These are phyloP conservation scores for Plasmodium berghei DNA, from an alignment of 169 alveolate species.

Conservation along the genomic window DNA sequence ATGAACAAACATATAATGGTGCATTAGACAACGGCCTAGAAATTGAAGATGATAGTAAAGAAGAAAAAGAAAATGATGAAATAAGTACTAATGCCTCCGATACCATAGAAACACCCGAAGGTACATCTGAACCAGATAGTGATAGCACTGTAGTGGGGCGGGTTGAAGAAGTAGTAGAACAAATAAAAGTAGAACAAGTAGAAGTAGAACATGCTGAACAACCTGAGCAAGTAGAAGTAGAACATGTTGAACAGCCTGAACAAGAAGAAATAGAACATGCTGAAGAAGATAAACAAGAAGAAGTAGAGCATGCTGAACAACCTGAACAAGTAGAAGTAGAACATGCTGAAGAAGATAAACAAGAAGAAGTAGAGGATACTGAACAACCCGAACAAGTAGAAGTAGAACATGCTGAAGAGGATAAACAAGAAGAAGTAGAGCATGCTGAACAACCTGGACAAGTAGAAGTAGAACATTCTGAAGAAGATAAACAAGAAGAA, in stretches of 20 bases:
- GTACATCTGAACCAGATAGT: no score
- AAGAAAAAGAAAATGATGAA: neutral
- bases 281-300: no score
- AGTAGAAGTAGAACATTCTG: neutral
- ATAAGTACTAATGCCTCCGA: neutral
- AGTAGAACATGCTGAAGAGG: neutral
- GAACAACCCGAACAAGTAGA: neutral
- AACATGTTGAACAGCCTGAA: neutral
- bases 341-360: no score
- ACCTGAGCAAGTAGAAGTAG: neutral
- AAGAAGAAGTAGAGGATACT: neutral
- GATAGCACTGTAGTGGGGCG: neutral
- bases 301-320: no score
- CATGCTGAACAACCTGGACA: neutral
- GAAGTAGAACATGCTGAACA: neutral
- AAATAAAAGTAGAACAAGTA: neutral
- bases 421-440: neutral
- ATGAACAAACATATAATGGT: neutral
- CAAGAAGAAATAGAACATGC: no score
- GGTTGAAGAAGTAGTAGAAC: conserved; percentile 3
- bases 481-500: neutral
- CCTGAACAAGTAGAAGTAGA: no score
- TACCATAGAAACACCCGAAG: neutral
- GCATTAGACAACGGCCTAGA: neutral
- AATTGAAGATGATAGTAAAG: neutral